A percentile compares a stretch with the other conserved stretches of the same genome.
phyloP scores from a whole-genome alignment of 306 rosid species.

The Trifolium subterraneum region DNA sequence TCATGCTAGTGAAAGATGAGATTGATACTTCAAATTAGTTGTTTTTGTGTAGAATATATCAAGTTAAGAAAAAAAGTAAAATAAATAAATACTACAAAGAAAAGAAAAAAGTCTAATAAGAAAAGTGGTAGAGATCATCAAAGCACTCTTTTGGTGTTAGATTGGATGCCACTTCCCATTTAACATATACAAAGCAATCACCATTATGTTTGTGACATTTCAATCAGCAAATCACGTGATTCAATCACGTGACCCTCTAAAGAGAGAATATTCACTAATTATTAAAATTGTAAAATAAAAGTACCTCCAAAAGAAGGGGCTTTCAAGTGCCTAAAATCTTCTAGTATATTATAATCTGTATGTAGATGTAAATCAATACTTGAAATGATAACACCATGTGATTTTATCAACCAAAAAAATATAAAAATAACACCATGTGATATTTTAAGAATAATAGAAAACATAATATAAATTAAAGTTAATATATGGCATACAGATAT shows the following conservation, averaged over 20 bases:
- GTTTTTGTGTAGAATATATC: no score
- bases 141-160: constrained; percentile 51
- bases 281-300: constrained; percentile 13
- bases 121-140: constrained; percentile 34
- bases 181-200: constrained; percentile 7
- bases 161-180: constrained; percentile 60
- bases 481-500: no score
- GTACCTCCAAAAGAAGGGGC: constrained; percentile 5
- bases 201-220: constrained; percentile 40
- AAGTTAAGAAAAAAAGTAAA: no score
- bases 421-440: no score
- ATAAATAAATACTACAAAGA: neutral
- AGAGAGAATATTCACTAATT: constrained; percentile 25
- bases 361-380: no score
- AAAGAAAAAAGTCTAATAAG: neutral
- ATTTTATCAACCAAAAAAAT: no score
- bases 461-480: no score
- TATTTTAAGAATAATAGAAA: no score
- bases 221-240: constrained; percentile 52
- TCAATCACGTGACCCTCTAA: constrained; percentile 43
- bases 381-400: no score
- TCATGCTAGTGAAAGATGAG: no score
- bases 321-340: neutral
- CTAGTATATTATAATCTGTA: neutral
- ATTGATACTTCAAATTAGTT: no score